Base-by-base conservation (phyloP, 1,284 basidiomycete species). In the Phlebopus sp. region DNA sequence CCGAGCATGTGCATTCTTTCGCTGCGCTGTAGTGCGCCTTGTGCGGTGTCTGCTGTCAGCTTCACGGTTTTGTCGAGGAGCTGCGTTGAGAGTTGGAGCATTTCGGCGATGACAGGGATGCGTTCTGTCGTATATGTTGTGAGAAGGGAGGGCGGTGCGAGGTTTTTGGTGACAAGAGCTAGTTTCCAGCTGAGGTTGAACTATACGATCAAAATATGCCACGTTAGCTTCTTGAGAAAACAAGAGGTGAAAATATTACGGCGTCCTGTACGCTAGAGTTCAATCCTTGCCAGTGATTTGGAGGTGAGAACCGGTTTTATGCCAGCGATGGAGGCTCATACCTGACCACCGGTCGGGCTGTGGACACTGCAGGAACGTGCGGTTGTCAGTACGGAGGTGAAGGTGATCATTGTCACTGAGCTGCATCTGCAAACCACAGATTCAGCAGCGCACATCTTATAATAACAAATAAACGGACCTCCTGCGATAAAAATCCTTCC, bases 401-500 rank as follows among this genome's bases (percentile, higher is more conserved):
- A 27, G 21, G 14, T 13, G 6, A n/a, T 35, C 47, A 18, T n/a
- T n/a, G n/a, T n/a, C 14, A 48, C 47, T 48, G 47, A 14, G 47
- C 47, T 14, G 47, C 47, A 31, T 48, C 41, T 48, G 27, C 9
- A 27, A 19, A 18, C 8, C 10, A 37, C 17, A 14, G 36, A 36
- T 40, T 13, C 17, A 36, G 32, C 15, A 25, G n/a, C 13, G 25
- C n/a, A n/a, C n/a, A n/a, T n/a, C n/a, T n/a, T n/a, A n/a, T n/a
- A n/a, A n/a, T n/a, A 7, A 8, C 15, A 9, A 40, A 7, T 5
- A 27, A 19, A 65, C 59, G 10, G 39, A 72, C 70, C 71, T 58
- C 71, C 71, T 5, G 59, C 63, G 7, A 73, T 50, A 50, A 73
- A 70, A 1, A 62, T 61, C 4, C 66, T 51, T 0, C 67, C 70